Conservation (phyloP, 2,329 filamentous ascomycete species). For the Phaeoacremonium minimum region DNA sequence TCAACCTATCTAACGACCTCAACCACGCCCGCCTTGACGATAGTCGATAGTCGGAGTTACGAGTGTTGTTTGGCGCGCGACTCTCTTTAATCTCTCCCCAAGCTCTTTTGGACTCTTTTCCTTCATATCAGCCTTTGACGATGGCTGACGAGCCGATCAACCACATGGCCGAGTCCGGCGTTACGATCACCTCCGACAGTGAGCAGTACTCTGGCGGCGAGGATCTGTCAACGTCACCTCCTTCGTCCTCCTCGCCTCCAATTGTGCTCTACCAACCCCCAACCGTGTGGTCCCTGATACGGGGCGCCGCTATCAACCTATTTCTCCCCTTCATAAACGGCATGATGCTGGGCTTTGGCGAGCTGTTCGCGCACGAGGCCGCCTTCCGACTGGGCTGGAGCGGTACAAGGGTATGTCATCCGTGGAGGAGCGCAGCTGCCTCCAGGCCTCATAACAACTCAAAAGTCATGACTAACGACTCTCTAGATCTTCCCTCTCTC, state of each 20-base stretch:
- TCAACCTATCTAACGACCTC: too few relatives aligned
- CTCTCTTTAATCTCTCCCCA: too few relatives aligned
- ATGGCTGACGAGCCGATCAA: conserved; percentile 42
- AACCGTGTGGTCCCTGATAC: conserved; percentile 77
- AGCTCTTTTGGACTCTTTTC: too few relatives aligned
- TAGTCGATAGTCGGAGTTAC: too few relatives aligned
- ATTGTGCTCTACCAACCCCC: conserved; percentile 86
- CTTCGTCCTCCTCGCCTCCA: conserved; percentile 60
- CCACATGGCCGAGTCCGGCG: conserved; percentile 65
- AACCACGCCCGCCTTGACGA: too few relatives aligned
- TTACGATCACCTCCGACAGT: conserved; percentile 78
- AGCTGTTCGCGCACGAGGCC: conserved; percentile 92
- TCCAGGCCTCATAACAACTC: not conserved
- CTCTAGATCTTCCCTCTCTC: conserved; percentile 52
- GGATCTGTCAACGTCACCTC: conserved; percentile 55
- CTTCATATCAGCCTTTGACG: too few relatives aligned
- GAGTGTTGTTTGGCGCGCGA: too few relatives aligned
- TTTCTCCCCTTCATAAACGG: conserved; percentile 94
- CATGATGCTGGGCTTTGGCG: conserved; percentile 96
- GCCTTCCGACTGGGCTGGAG: conserved; percentile 93
- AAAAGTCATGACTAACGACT: conserved; percentile 1
- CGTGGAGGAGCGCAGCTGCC: too few relatives aligned
- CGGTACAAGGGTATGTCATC: conserved; percentile 73
- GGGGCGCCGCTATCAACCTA: conserved; percentile 93
- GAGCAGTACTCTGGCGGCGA: conserved; percentile 72